Evolutionary conservation across 1,284 basidiomycete species (phyloP).

Genomic region (Papiliotrema flavescens): DNA sequence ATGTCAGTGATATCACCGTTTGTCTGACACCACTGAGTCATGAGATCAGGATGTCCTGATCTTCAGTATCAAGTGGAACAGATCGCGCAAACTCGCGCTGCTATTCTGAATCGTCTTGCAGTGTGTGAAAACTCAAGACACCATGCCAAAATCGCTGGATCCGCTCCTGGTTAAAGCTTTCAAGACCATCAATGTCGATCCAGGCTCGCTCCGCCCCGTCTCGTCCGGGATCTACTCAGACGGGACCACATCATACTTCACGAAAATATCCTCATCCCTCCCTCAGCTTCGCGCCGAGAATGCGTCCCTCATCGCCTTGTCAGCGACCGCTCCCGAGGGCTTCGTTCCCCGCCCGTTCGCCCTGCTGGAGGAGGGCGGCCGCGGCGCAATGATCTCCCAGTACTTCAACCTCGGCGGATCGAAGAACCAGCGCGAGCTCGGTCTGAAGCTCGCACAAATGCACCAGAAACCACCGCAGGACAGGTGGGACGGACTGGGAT

Average conservation of each 20-base stretch:
- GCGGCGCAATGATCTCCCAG: constrained; percentile 63
- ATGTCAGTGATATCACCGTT: too few species aligned
- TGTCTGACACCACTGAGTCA: too few species aligned
- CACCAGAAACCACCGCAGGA: constrained; percentile 44
- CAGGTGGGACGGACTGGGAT: not conserved
- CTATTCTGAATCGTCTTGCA: too few species aligned
- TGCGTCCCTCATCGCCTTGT: constrained; percentile 65
- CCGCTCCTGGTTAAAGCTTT: not conserved
- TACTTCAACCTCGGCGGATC: constrained; percentile 59
- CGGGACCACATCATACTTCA: constrained; percentile 18
- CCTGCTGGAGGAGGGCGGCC: constrained; percentile 40
- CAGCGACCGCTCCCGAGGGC: constrained; percentile 59
- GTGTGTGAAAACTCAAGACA: not conserved
- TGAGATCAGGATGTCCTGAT: too few species aligned
- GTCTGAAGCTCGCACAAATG: constrained; percentile 59
- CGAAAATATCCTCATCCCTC: constrained; percentile 23
- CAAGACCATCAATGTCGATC: not conserved
- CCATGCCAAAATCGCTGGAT: not conserved
- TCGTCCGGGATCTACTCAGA: constrained; percentile 5
- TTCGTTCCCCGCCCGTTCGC: constrained; percentile 64
- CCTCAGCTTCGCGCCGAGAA: constrained; percentile 66
- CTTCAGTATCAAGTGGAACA: too few species aligned
- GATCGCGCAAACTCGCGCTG: too few species aligned
- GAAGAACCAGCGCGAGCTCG: constrained; percentile 51
- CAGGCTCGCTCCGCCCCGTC: constrained; percentile 4